Evolutionary conservation across 192 early-diverging fungal species (phyloP), one percentile per base, ranked within the genome.

Genomic region (Entomortierella chlamydospora): DNA sequence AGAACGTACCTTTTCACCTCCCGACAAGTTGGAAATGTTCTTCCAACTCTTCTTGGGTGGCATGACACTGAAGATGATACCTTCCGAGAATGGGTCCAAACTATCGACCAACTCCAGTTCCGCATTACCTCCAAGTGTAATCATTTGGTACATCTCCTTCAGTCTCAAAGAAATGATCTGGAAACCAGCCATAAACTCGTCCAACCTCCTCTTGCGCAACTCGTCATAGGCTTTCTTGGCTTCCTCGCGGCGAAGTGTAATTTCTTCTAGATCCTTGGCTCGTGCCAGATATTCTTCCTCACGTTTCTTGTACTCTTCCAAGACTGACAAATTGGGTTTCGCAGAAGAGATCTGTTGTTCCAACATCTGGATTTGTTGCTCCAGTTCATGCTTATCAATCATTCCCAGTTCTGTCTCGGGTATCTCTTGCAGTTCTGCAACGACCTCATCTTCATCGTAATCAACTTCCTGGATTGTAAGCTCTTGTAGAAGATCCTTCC

Each of bases 121-220:
- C 0, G 98, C 97, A 74, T 98, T 98, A 18, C 98, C 98, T 31
- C 98, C 98, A 20, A 98, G 79, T 1, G 98, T 98, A 70, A 99
- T 96, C 93, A 99, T 94, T 92, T 98, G 96, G 84, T 99, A 99
- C 96, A 99, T 99, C 82, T 99, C 98, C 85, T 99, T 99, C 34
- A 99, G 85, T 78, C 96, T 93, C 71, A 92, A 87, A 20, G 98
- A 98, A 41, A 99, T 99, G 15, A 88, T 83, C 30, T 90, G 94
- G 80, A 99, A 99, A 3, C 98, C 96, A 18, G 88, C 87, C 96
- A 99, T 98, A 70, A 99, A 99, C 85, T 96, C 93, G 31, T 93
- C 91, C 30, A 98, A 83, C 15, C 98, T 85, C 28, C 83, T 68
- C 55, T 93, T 95, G 20, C 92, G 86, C 49, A 97, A 81, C 12